Conservation (phyloP, 2,329 filamentous ascomycete species). For the Epichloe gansuensis region DNA sequence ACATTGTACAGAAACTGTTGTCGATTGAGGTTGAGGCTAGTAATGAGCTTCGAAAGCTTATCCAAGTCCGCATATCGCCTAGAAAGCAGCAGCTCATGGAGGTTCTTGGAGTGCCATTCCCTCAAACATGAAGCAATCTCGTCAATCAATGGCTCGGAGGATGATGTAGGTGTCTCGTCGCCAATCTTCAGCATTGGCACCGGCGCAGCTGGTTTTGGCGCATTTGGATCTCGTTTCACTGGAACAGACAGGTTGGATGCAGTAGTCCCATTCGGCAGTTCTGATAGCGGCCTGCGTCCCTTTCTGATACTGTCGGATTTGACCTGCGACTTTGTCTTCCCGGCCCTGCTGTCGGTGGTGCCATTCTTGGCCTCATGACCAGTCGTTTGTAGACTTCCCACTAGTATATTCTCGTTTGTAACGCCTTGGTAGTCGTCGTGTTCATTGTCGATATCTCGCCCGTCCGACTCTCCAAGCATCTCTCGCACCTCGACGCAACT, state of each 20-base stretch:
- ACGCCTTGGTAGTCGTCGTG: conserved; percentile 24
- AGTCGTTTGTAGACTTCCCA: conserved; percentile 18
- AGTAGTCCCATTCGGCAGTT: conserved; percentile 27
- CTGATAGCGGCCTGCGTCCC: conserved; percentile 20
- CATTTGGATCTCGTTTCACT: conserved; percentile 49
- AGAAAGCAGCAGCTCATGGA: conserved; percentile 79
- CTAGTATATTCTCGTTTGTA: conserved; percentile 20
- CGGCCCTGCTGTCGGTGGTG: conserved; percentile 29
- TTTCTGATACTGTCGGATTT: conserved; percentile 15
- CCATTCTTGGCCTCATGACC: conserved; percentile 45
- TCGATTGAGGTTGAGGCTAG: conserved; percentile 70
- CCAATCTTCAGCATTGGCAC: conserved; percentile 97
- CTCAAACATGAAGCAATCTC: conserved; percentile 93
- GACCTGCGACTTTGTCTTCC: conserved; percentile 23
- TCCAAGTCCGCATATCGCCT: conserved; percentile 74
- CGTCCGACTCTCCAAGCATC: conserved; percentile 65
- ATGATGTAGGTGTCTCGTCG: conserved; percentile 86
- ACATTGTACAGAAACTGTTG: conserved; percentile 92
- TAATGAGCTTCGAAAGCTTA: conserved; percentile 67
- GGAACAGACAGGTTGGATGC: conserved; percentile 34
- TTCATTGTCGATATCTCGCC: conserved; percentile 34
- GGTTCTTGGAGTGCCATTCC: conserved; percentile 96
- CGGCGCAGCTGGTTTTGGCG: conserved; percentile 72
- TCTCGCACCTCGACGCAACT: conserved; percentile 93
- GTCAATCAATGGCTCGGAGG: conserved; percentile 83